Conservation (phyloP, 1,139 yeast species). For the Trichomonascaceae sp. region DNA sequence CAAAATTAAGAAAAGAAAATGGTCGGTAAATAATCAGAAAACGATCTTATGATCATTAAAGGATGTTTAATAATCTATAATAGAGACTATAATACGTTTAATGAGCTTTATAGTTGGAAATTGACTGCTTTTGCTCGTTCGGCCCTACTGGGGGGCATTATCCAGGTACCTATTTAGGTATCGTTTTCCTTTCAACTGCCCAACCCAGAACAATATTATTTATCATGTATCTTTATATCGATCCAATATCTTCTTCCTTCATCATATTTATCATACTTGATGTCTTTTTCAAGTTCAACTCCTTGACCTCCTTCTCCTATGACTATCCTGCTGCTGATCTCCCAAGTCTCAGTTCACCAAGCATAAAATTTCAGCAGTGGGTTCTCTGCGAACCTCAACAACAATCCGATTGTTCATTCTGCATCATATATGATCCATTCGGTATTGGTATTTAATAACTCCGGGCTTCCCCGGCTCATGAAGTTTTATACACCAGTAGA, state of each 20-base stretch:
- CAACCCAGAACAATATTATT: neutral
- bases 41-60: no score
- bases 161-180: neutral
- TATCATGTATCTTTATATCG: no score
- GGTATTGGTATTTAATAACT: constrained; percentile 83
- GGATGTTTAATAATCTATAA: no score
- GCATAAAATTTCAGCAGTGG: neutral
- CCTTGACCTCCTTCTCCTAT: neutral
- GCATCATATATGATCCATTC: constrained; percentile 67
- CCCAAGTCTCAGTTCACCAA: neutral
- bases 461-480: constrained; percentile 85
- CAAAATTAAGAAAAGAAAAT: no score
- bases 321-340: neutral
- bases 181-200: neutral
- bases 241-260: neutral
- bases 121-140: neutral
- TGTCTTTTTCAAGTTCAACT: neutral
- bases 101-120: neutral
- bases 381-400: neutral
- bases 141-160: neutral
- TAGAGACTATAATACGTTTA: neutral
- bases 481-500: constrained; percentile 92
- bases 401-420: neutral
- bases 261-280: neutral
- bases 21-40: no score